A percentile compares a stretch with the other conserved stretches of the same genome.
Conservation (phyloP, 495 filamentous ascomycete genomes). For the Penicillium lagena region DNA sequence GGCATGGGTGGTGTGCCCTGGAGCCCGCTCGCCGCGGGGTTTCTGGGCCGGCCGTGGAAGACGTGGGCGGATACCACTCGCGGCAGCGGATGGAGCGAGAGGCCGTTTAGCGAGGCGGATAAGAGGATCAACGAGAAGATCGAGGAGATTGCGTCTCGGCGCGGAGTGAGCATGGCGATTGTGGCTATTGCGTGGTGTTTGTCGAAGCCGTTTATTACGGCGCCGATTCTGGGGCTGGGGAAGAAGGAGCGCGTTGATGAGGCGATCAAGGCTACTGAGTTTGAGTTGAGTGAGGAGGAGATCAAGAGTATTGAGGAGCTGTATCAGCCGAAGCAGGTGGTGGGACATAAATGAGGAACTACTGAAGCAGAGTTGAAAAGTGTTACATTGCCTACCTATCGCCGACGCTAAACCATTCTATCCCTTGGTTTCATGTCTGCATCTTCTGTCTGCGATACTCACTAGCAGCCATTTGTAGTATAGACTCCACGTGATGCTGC, state of each 20-base stretch:
- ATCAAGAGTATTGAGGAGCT: slow-evolving; percentile 54
- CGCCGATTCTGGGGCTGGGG: slow-evolving; percentile 59
- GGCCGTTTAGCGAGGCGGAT: slow-evolving; percentile 21
- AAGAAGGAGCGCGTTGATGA: slow-evolving; percentile 54
- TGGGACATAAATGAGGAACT: slow-evolving; percentile 9
- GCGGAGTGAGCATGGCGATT: slow-evolving; percentile 51
- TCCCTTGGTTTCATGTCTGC: no score
- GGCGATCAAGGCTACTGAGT: slow-evolving; percentile 39
- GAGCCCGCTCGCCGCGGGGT: slow-evolving; percentile 43
- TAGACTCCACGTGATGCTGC: no score
- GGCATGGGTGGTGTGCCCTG: slow-evolving; percentile 58
- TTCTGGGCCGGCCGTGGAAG: slow-evolving; percentile 27
- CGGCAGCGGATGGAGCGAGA: slow-evolving; percentile 4
- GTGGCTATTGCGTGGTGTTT: slow-evolving; percentile 62
- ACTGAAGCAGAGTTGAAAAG: no score
- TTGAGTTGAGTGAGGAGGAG: slow-evolving; percentile 50
- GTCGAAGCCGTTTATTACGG: slow-evolving; percentile 39
- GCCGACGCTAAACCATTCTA: no score
- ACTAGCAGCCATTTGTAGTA: no score
- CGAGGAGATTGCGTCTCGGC: slow-evolving; percentile 54
- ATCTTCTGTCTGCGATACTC: no score
- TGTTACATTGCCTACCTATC: no score
- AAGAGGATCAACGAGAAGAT: slow-evolving; percentile 48
- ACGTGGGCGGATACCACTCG: slow-evolving; percentile 9
- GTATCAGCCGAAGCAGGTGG: slow-evolving; percentile 44